Evolutionary conservation across 805 yeast species (phyloP).

Genomic region (Jamesozyma spencerorum): DNA sequence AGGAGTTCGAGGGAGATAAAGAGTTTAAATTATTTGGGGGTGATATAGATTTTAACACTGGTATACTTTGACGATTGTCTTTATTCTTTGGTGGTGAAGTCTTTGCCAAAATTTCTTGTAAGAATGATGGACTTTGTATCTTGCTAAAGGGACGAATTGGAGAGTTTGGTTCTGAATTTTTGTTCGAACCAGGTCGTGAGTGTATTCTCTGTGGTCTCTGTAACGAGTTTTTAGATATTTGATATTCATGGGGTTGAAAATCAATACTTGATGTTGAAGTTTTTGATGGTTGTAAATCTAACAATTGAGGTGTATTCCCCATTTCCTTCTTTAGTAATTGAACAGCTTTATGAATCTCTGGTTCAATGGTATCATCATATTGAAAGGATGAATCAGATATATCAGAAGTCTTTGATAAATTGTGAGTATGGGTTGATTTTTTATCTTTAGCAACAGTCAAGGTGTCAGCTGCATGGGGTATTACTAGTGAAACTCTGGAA

Average conservation of each 20-base stretch:
- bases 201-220: not conserved
- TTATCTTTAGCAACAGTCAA: too few species aligned
- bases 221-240: constrained; percentile 7
- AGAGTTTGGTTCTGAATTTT: not conserved
- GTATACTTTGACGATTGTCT: not conserved
- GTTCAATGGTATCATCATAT: constrained; percentile 8
- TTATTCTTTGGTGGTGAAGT: not conserved
- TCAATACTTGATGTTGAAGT: constrained; percentile 1
- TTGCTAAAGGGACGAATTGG: not conserved
- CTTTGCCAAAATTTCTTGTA: not conserved
- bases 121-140: constrained; percentile 2
- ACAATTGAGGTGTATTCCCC: not conserved
- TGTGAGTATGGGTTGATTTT: too few species aligned
- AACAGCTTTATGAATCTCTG: constrained; percentile 19
- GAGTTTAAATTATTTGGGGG: not conserved
- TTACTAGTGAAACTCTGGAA: too few species aligned
- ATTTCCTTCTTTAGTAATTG: constrained; percentile 13
- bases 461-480: too few species aligned
- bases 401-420: too few species aligned
- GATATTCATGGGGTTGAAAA: constrained; percentile 12
- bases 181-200: not conserved
- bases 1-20: not conserved
- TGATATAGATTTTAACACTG: constrained; percentile 1
- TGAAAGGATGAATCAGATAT: constrained; percentile 1
- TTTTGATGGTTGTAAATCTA: not conserved